phyloP scores from a whole-genome alignment of 345 rosid species.

The Luvunga scandens region DNA sequence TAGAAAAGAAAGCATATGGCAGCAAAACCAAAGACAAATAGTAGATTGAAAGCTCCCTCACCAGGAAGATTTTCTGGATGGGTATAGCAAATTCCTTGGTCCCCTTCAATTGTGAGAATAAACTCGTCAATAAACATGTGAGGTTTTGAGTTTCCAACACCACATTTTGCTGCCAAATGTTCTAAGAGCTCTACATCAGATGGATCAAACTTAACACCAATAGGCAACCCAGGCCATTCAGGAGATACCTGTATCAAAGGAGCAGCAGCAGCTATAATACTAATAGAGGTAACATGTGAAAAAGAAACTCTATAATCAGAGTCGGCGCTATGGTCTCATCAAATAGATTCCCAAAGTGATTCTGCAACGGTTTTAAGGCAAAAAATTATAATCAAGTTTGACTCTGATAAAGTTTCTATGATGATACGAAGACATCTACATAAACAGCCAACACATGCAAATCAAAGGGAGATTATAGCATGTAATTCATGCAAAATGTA shows the following conservation, averaged over 20 bases:
- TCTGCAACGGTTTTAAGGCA: not conserved
- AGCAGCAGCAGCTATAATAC: not conserved
- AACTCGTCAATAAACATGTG: slow-evolving; percentile 69
- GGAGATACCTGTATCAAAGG: slow-evolving; percentile 43
- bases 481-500: not conserved
- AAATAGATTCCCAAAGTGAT: not conserved
- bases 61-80: slow-evolving; percentile 97
- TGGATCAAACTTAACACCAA: slow-evolving; percentile 96
- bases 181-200: slow-evolving; percentile 69
- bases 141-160: slow-evolving; percentile 46
- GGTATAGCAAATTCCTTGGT: slow-evolving; percentile 80
- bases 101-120: slow-evolving; percentile 55
- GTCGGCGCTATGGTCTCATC: not conserved
- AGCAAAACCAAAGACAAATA: not conserved
- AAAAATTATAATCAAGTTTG: not conserved
- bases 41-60: slow-evolving; percentile 12
- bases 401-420: not conserved
- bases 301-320: slow-evolving; percentile 6
- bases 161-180: slow-evolving; percentile 76
- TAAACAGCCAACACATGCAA: not conserved
- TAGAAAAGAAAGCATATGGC: not conserved
- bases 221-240: slow-evolving; percentile 91
- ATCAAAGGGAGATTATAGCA: not conserved
- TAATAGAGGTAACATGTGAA: not conserved
- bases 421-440: not conserved